Base-by-base conservation (phyloP, 2,329 filamentous ascomycete genomes). In the Sarocladiaceae sp. region DNA sequence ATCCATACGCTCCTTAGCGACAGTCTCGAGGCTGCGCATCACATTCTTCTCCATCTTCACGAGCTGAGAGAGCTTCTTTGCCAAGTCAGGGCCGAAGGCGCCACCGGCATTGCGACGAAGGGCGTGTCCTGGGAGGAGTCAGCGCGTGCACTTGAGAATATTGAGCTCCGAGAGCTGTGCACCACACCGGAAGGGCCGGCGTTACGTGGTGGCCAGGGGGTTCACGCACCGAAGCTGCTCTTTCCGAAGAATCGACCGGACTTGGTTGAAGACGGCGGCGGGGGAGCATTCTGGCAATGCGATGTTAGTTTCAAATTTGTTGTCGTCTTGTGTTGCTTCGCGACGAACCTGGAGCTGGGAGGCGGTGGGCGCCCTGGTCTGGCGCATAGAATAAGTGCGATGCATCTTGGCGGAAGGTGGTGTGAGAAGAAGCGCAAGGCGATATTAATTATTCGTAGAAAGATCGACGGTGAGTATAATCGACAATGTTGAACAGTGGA, bases 41-140 rank as follows among this genome's bases (percentile, higher is more conserved):
- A 97, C 90, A 68, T 99, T 97, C 85, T 99, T 99, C 77, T 99
- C 94, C 94, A 99, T 99, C 83, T 99, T 99, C 58, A 99, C 94
- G 51, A 99, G 83, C 76, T 96, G 90, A 36, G 92, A 90, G 57
- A 99, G 86, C 82, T 99, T 99, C 82, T 96, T 97, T 54, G 94
- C 88, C 54, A 99, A 85, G 64, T 99, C 94, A 53, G 92, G 82
- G 57, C 83, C 82, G 59, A 90, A 91, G 62, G 87, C 86, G 60
- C 88, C 88, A 57, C 88, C 87, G 39, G 86, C 80, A 65, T 87
- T 86, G 66, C 84, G 81, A 62, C 88, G 82, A 67, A 91, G 82
- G 56, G 80, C 79, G 80, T 86, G 83, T 57, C 80, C 80, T 82
- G 36, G 53, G 55, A 39, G 37, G 18, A 20, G 39, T 26, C 29